phyloP scores from a whole-genome alignment of 129 eudicot genomes.

The sunflower (Helianthus annuus) region DNA sequence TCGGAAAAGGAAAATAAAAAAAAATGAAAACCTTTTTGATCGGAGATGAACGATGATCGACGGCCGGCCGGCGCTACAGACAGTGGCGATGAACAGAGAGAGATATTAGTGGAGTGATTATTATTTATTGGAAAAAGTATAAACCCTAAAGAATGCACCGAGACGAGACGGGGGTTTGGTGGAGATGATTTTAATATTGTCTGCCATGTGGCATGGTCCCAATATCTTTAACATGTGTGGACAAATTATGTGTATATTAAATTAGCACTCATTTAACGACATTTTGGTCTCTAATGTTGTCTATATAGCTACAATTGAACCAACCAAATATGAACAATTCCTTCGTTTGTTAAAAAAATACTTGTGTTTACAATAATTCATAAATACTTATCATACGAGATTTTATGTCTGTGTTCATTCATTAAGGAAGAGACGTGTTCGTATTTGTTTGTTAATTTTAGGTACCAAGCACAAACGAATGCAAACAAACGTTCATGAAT shows the following conservation, averaged over 20 bases:
- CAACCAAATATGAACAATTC: too few relatives aligned
- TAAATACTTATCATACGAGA: too few relatives aligned
- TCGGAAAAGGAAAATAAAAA: neutral
- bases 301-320: too few relatives aligned
- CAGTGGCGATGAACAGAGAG: slow-evolving; percentile 18
- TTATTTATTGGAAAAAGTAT: neutral
- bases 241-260: neutral
- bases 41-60: neutral
- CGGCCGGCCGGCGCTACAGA: slow-evolving; percentile 11
- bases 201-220: slow-evolving; percentile 9
- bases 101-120: neutral
- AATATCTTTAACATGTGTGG: neutral
- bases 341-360: too few relatives aligned
- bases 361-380: too few relatives aligned
- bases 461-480: too few relatives aligned
- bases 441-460: too few relatives aligned
- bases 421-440: too few relatives aligned
- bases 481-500: too few relatives aligned
- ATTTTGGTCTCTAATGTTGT: too few relatives aligned
- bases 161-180: slow-evolving; percentile 10
- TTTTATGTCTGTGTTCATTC: too few relatives aligned
- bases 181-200: slow-evolving; percentile 17
- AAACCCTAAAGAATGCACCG: neutral
- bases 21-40: slow-evolving; percentile 9
- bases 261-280: neutral